Evolutionary conservation across 1,284 basidiomycete genomes (phyloP).

Genomic region (Waitea zeae): DNA sequence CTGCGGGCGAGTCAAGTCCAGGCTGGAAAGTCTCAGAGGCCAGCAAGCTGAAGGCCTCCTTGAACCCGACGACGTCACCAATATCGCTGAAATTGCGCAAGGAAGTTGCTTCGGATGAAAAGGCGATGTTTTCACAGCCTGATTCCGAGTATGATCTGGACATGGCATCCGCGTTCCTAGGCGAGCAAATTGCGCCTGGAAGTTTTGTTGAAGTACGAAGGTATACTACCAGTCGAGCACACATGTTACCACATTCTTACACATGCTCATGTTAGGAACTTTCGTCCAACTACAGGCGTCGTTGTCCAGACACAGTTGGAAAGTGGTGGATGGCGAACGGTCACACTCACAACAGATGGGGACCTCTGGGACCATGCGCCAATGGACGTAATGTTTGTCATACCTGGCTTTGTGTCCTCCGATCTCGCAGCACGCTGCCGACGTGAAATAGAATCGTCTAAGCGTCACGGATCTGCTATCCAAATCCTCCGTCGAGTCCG

Average conservation of each 20-base stretch:
- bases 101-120: too few species aligned
- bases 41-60: too few species aligned
- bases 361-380: slow-evolving; percentile 28
- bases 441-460: too few species aligned
- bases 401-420: slow-evolving; percentile 31
- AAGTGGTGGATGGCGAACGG: slow-evolving; percentile 18
- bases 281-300: slow-evolving; percentile 23
- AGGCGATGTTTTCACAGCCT: too few species aligned
- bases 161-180: too few species aligned
- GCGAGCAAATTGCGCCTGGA: too few species aligned
- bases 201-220: slow-evolving; percentile 44
- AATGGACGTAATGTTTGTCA: slow-evolving; percentile 35
- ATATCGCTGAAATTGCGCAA: too few species aligned
- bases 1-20: too few species aligned
- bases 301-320: slow-evolving; percentile 22
- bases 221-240: slow-evolving; percentile 17
- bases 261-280: slow-evolving; percentile 19
- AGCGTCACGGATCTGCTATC: slow-evolving; percentile 19
- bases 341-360: slow-evolving; percentile 27
- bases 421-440: slow-evolving; percentile 31
- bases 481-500: slow-evolving; percentile 35
- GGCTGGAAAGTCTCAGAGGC: too few species aligned
- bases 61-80: too few species aligned
- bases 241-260: slow-evolving; percentile 3
- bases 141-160: too few species aligned